Base-by-base conservation (phyloP, 768 basidiomycete species). In the Mycena pura region DNA sequence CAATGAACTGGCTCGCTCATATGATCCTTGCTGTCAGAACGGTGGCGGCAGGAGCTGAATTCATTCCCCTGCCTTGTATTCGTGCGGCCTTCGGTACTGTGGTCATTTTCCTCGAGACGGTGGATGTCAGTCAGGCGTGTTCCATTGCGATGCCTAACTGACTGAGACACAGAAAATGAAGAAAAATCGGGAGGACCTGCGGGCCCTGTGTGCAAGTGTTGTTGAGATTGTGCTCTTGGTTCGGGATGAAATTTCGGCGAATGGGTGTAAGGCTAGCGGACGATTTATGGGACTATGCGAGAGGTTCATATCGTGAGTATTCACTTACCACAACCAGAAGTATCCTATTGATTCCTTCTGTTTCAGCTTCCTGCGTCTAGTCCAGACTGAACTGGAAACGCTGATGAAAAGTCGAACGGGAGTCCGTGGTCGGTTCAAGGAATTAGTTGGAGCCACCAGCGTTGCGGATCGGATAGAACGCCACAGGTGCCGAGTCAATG, bases 131-230 rank as follows among this genome's bases (percentile, higher is more conserved):
- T 57, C 11, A 14, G 3, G 10, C 6, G 7, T 21, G 7, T 48
- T 31, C 10, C 5, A 5, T 25, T 29, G 32, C 10, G 3, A 4
- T 27, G n/a, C 15, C 6, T 19, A 28, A 27, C 38, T 38, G 19
- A 29, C 27, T 31, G 1, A n/a, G 11, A 6, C 17, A 9, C 25
- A 57, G 45, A 46, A 40, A 48, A 40, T 57, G 27, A 57, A 47
- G 28, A 57, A 21, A 25, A 47, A 57, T 57, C 34, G 55, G 14
- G 55, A 40, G 4, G 46, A 57, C 25, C 32, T 57, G 45, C 36
- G 19, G 27, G 55, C 47, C 5, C 29, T 54, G 3, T 54, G 52
- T 32, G 39, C 39, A 19, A 54, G 29, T 19, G 24, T 15, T 5
- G 2, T 43, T 29, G 52, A 43, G 8, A 44, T 38, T 11, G 41